Base-by-base conservation (phyloP, 176 grass and related monocot species). In the Hsuehochloa calcarea region DNA sequence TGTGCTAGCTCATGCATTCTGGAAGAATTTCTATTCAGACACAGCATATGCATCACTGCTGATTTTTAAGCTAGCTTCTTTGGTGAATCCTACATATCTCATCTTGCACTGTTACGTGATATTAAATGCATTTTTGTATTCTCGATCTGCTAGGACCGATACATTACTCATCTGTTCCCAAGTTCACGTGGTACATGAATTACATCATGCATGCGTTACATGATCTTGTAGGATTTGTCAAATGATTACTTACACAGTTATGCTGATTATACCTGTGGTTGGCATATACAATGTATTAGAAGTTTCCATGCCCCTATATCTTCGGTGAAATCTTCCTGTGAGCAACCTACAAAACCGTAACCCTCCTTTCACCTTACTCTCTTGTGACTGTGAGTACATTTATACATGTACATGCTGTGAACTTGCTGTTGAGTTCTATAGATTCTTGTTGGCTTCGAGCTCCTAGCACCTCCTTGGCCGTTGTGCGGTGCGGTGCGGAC, bases 301-400 rank as follows among this genome's bases (percentile, higher is more conserved):
- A 90, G 83, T 82, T 86, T 90, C 78, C 65, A 55, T 9, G 71
- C n/a, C 64, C 47, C 58, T 52, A 16, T 66, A 67, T 65, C 22
- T 79, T 73, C 20, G 68, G 81, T 71, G 76, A 81, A 88, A 70
- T 92, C 90, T 92, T 92, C 74, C 79, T 83, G 90, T 92, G 90
- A 92, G 68, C 78, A 86, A 92, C 92, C 92, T 92, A 91, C 73
- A 92, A 91, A 85, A 83, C 74, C 17, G 70, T 77, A 75, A 92
- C 90, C 87, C 68, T 88, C 80, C 67, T 93, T 85, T 74, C 89
- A 94, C 90, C 90, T 88, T 92, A 88, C 92, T 35, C 17, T 94
- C 92, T 94, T 93, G 64, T 37, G 50, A 66, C 91, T 93, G 64
- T 37, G 50, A 66, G 4, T 35, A 47, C 69, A 86, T 71, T 69